Conservation (phyloP, 345 rosid species). For the Brassica carinata region DNA sequence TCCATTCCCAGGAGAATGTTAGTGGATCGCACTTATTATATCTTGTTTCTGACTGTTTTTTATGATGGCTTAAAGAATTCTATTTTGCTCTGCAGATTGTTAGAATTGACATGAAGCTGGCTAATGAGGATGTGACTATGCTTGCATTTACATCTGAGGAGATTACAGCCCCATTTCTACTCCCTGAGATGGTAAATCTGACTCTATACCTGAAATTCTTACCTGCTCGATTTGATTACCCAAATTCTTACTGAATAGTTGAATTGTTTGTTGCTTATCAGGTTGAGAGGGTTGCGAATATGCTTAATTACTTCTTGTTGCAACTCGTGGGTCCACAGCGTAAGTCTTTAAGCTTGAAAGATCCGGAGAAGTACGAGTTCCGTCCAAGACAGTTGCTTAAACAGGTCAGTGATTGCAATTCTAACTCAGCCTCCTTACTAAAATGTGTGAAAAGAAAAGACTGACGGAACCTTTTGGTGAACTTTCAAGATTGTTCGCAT, state of each 20-base stretch:
- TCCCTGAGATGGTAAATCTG: constrained; percentile 90
- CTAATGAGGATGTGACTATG: constrained; percentile 97
- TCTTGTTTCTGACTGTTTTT: constrained; percentile 4
- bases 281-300: constrained; percentile 97
- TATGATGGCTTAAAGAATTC: constrained; percentile 6
- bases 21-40: constrained; percentile 30
- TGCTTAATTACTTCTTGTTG: constrained; percentile 94
- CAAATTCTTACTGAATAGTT: constrained; percentile 2
- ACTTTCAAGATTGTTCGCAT: constrained; percentile 77
- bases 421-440: not conserved
- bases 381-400: constrained; percentile 93
- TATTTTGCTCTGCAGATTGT: constrained; percentile 60
- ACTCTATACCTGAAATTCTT: not conserved
- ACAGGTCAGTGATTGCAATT: constrained; percentile 57
- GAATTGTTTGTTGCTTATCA: constrained; percentile 39
- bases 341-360: constrained; percentile 84
- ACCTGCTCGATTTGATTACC: not conserved
- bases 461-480: constrained; percentile 16
- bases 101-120: constrained; percentile 94
- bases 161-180: constrained; percentile 92
- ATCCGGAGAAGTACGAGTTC: constrained; percentile 96
- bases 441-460: not conserved
- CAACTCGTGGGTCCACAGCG: constrained; percentile 99
- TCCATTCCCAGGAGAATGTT: constrained; percentile 96
- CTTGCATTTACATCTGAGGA: constrained; percentile 94